Conservation (phyloP, 2,329 filamentous ascomycete species). For the Fusarium zealandicum region DNA sequence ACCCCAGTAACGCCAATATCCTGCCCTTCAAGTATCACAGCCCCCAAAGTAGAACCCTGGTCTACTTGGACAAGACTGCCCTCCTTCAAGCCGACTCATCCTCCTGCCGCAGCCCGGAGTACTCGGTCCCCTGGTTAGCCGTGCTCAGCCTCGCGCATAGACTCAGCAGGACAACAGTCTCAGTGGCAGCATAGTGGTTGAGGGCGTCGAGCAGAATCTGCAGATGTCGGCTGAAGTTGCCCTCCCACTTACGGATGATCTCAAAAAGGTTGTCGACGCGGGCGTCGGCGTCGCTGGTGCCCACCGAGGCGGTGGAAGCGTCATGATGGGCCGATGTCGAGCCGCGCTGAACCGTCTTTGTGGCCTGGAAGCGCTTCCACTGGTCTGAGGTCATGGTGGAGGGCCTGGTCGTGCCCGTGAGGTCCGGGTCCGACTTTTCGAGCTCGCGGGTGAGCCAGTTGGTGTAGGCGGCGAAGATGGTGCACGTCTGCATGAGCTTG, state of each 20-base stretch:
- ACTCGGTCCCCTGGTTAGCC: constrained; percentile 78
- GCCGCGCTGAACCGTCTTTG: constrained; percentile 52
- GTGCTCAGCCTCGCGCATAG: constrained; percentile 84
- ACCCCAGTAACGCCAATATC: constrained; percentile 33
- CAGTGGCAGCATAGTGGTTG: constrained; percentile 96
- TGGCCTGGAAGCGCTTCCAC: constrained; percentile 64
- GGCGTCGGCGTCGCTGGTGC: constrained; percentile 46
- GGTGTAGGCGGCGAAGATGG: constrained; percentile 90
- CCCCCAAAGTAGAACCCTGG: not conserved
- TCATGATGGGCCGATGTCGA: constrained; percentile 44
- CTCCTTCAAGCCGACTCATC: constrained; percentile 53
- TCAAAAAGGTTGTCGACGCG: constrained; percentile 82
- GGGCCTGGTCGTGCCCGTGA: constrained; percentile 67
- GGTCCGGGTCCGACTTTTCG: constrained; percentile 81
- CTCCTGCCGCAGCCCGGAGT: constrained; percentile 65
- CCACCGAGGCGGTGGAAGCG: constrained; percentile 47
- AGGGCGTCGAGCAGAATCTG: constrained; percentile 93
- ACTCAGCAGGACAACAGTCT: constrained; percentile 92
- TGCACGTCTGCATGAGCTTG: constrained; percentile 95
- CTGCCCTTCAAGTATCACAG: not conserved
- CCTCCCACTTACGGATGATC: constrained; percentile 89
- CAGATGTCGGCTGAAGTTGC: constrained; percentile 89
- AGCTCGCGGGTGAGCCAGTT: constrained; percentile 86
- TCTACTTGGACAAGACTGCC: not conserved
- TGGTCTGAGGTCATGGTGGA: constrained; percentile 66